Evolutionary conservation across 2,329 filamentous ascomycete species (phyloP).

Genomic region (Alternaria arborescens): DNA sequence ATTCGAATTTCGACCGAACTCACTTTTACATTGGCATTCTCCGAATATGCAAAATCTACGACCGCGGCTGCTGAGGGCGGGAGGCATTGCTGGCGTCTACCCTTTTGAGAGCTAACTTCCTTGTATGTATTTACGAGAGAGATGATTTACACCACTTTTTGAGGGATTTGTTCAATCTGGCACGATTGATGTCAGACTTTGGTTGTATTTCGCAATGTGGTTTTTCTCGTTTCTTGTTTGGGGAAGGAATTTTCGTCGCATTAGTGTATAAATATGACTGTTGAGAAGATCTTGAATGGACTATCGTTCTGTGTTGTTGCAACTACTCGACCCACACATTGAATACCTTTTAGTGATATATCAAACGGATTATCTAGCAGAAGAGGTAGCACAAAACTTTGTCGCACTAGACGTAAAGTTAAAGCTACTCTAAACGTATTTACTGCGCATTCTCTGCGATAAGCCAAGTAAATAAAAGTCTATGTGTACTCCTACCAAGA

Average conservation of each 20-base stretch:
- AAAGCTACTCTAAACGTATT: not conserved
- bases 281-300: constrained; percentile 1
- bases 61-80: not conserved
- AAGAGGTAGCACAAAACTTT: not conserved
- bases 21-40: constrained; percentile 2
- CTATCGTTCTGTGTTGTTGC: not conserved
- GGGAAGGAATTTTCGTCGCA: not conserved
- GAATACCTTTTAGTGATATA: not conserved
- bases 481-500: not conserved
- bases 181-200: constrained; percentile 6
- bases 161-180: constrained; percentile 2
- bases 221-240: not conserved
- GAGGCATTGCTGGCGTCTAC: constrained; percentile 5
- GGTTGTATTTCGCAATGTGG: not conserved
- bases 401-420: not conserved
- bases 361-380: not conserved
- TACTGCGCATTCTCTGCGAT: not conserved
- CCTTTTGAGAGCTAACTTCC: constrained; percentile 10
- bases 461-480: not conserved
- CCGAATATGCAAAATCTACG: not conserved
- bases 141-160: constrained; percentile 9
- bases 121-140: constrained; percentile 15
- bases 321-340: not conserved
- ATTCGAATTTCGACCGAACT: constrained; percentile 1
- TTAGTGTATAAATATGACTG: constrained; percentile 12